Base-by-base conservation (phyloP, 1,139 yeast species). In the Pichia sp. region DNA sequence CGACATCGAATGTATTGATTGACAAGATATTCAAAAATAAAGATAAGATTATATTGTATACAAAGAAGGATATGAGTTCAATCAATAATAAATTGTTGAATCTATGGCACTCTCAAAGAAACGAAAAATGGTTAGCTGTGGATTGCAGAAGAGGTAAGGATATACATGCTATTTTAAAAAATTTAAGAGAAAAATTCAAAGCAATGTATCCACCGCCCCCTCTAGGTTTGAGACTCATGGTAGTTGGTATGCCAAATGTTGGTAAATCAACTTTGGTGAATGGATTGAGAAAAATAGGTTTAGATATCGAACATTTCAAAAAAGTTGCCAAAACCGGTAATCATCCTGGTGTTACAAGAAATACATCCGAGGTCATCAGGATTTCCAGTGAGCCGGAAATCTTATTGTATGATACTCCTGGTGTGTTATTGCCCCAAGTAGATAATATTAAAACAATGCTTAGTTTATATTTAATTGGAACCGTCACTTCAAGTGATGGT, bases 211-310 rank as follows among this genome's bases (percentile, higher is more conserved):
- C 90, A 0, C 79, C 82, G 1, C 92, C 95, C 0, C 97, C 97
- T 0, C 64, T 88, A 45, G 97, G 98, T 0, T 66, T 85, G 42
- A 66, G 90, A 35, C 62, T 85, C 44, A 70, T 90, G 69, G 78
- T 92, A 41, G 80, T 85, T 9, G 98, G 98, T 0, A 85, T 92
- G 95, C 98, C 98, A 1, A 92, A 92, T 61, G 95, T 88, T n/a
- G 98, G 98, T 1, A 92, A 92, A 62, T 85, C 95, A n/a, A 84
- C 62, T 0, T 65, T 92, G 46, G 82, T 90, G 10, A 92, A 92
- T 59, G 72, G 83, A 0, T 65, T 92, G 43, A 66, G 97, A 46
- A 69, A 69, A 27, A 75, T 74, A 2, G 86, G 87, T 2, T 61
- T 68, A 44, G 36, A 42, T 27, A 10, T 34, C 5, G 36, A 40